Conservation (phyloP, 345 rosid genomes). For the Dipteronia sinensis region DNA sequence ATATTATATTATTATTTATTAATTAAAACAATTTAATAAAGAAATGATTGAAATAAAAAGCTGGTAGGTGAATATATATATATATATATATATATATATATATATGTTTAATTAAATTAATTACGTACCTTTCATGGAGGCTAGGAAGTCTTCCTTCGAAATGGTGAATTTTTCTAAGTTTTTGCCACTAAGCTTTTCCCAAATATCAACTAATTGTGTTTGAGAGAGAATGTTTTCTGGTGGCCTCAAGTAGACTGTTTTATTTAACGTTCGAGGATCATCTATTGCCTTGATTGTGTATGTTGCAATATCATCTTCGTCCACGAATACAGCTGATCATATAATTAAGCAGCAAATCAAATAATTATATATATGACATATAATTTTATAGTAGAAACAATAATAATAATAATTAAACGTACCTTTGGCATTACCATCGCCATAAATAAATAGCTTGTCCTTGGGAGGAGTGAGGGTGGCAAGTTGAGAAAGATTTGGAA, state of each 20-base stretch:
- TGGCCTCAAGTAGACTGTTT: conserved; percentile 60
- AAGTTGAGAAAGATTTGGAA: conserved; percentile 66
- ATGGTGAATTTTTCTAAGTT: conserved; percentile 46
- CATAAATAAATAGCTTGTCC: conserved; percentile 50
- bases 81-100: too few relatives aligned
- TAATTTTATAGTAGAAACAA: too few relatives aligned
- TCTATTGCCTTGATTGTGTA: conserved; percentile 66
- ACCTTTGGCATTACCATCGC: conserved; percentile 83
- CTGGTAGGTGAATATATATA: too few relatives aligned
- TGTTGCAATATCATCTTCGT: conserved; percentile 70
- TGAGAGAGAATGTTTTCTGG: conserved; percentile 64
- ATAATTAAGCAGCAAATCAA: too few relatives aligned
- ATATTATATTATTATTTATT: too few relatives aligned
- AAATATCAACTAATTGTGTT: conserved; percentile 49
- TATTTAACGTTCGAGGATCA: conserved; percentile 70
- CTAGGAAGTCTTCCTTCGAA: conserved; percentile 54
- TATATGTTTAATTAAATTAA: too few relatives aligned
- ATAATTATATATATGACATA: too few relatives aligned
- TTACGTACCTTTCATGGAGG: conserved; percentile 54
- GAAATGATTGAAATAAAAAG: too few relatives aligned
- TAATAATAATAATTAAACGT: background rate
- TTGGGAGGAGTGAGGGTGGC: conserved; percentile 67
- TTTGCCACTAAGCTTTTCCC: conserved; percentile 70
- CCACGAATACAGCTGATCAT: conserved; percentile 50
- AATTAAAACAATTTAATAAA: background rate